Evolutionary conservation across 495 filamentous ascomycete species (phyloP).

Genomic region (Tuber indicum): DNA sequence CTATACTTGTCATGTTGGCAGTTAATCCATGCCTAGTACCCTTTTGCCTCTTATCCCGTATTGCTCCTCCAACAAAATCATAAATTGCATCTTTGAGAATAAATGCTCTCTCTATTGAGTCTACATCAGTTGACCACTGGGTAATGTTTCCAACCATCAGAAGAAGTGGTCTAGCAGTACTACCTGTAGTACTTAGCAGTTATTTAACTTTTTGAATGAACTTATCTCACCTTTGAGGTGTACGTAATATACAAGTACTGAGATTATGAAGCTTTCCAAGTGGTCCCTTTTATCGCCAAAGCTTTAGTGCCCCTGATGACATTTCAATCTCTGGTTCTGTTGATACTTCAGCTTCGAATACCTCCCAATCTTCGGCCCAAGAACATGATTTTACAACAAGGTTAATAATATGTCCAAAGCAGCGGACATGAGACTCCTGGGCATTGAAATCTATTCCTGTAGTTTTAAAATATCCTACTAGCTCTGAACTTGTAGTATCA

Average conservation of each 20-base stretch:
- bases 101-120: constrained; percentile 6
- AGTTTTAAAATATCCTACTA: neutral
- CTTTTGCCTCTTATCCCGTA: neutral
- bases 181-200: neutral
- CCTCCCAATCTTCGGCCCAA: constrained; percentile 7
- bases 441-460: constrained; percentile 15
- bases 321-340: constrained; percentile 1
- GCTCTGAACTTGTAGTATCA: constrained; percentile 13
- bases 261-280: constrained; percentile 34
- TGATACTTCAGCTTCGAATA: constrained; percentile 7
- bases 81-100: constrained; percentile 4
- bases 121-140: constrained; percentile 2
- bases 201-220: constrained; percentile 12
- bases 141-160: constrained; percentile 7
- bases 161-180: too few relatives aligned
- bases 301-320: neutral
- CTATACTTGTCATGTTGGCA: too few relatives aligned
- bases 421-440: constrained; percentile 13
- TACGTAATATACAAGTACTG: constrained; percentile 11
- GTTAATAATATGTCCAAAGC: too few relatives aligned
- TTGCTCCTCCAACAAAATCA: neutral
- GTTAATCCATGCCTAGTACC: too few relatives aligned
- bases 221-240: constrained; percentile 7
- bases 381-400: constrained; percentile 26
- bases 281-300: constrained; percentile 17